Percentiles rank a stretch among this genome's conserved stretches.
Evolutionary conservation across 805 yeast genomes (phyloP).

Genomic region (Sugiyamaella americana): DNA sequence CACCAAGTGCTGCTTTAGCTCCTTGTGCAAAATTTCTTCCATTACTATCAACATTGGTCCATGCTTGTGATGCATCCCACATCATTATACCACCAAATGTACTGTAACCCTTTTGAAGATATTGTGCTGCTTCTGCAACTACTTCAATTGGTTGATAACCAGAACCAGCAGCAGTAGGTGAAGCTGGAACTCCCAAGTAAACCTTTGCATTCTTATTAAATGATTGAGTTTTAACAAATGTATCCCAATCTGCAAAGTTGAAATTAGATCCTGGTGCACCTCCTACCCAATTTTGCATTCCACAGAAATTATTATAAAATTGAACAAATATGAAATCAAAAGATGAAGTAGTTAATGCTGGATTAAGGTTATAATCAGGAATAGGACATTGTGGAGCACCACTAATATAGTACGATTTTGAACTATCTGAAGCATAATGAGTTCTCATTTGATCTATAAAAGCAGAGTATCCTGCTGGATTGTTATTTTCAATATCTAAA

Average conservation of each 20-base stretch:
- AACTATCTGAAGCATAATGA: conserved; percentile 22
- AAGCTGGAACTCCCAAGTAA: conserved; percentile 58
- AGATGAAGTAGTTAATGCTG: conserved; percentile 38
- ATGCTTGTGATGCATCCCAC: conserved; percentile 76
- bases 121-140: conserved; percentile 18
- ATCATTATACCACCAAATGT: conserved; percentile 63
- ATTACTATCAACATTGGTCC: conserved; percentile 39
- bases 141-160: conserved; percentile 43
- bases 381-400: conserved; percentile 68
- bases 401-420: conserved; percentile 46
- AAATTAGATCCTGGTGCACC: conserved; percentile 28
- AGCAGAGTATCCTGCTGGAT: conserved; percentile 46
- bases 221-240: conserved; percentile 40
- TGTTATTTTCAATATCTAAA: conserved; percentile 49
- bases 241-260: conserved; percentile 45
- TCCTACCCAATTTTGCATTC: conserved; percentile 25
- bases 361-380: conserved; percentile 47
- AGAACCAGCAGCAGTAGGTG: conserved; percentile 45
- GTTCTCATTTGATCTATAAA: conserved; percentile 34
- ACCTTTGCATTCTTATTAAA: conserved; percentile 49
- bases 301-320: conserved; percentile 56
- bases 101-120: conserved; percentile 20
- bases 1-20: conserved; percentile 8
- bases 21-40: conserved; percentile 33
- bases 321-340: conserved; percentile 59